Percentiles rank a stretch among this genome's conserved stretches.
Conservation (phyloP, 2,329 filamentous ascomycete species). For the Aspergillus sp. region DNA sequence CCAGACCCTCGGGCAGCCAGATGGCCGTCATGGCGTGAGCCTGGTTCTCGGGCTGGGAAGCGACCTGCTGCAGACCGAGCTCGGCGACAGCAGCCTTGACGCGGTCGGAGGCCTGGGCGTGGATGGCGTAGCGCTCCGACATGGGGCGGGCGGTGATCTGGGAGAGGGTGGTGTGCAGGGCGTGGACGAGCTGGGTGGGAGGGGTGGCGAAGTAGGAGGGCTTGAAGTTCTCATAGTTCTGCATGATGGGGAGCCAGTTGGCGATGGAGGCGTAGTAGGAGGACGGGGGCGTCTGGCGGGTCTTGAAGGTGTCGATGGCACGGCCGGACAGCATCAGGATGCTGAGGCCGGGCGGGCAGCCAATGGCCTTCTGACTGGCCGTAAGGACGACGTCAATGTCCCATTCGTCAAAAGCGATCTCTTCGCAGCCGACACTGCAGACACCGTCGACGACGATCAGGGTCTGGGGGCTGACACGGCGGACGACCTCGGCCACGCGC, state of each 20-base stretch:
- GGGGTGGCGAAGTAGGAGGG: constrained; percentile 97
- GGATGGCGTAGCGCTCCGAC: constrained; percentile 77
- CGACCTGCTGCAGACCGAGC: constrained; percentile 84
- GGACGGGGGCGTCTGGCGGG: constrained; percentile 75
- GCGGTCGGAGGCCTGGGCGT: constrained; percentile 76
- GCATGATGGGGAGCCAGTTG: constrained; percentile 98
- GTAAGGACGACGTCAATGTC: constrained; percentile 89
- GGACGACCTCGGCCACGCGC: constrained; percentile 77
- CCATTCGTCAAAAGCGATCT: constrained; percentile 96
- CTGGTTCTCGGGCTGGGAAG: constrained; percentile 82
- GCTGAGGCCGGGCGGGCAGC: constrained; percentile 87
- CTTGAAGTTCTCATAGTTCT: constrained; percentile 98
- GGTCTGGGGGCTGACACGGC: constrained; percentile 84
- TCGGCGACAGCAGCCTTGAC: constrained; percentile 81
- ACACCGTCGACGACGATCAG: constrained; percentile 93
- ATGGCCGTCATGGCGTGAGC: constrained; percentile 98
- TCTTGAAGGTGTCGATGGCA: constrained; percentile 78
- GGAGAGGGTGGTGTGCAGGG: constrained; percentile 82
- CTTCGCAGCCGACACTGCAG: constrained; percentile 93
- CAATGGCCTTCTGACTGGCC: constrained; percentile 95
- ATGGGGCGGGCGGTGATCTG: constrained; percentile 83
- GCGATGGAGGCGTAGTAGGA: constrained; percentile 96
- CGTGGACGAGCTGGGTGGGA: constrained; percentile 88
- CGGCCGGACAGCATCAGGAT: constrained; percentile 92
- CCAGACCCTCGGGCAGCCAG: constrained; percentile 82